Conservation (phyloP, 2,329 filamentous ascomycete genomes). For the Diplodia seriata region DNA sequence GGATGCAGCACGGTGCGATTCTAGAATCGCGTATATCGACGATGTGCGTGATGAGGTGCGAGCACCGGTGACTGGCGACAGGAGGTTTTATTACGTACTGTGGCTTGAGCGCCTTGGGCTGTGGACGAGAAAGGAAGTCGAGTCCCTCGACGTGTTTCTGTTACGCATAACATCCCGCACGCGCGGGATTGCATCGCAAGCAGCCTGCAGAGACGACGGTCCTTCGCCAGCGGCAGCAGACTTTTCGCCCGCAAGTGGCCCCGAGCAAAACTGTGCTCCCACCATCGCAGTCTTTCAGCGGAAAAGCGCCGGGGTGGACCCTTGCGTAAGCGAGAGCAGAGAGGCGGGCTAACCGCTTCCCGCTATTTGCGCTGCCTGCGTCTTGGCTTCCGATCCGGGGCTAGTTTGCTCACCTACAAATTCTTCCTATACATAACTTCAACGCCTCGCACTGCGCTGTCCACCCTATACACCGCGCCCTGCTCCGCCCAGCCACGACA, state of each 20-base stretch:
- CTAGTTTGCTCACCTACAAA: constrained; percentile 12
- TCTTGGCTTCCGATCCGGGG: constrained; percentile 14
- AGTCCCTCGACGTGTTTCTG: constrained; percentile 25
- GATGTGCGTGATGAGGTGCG: constrained; percentile 12
- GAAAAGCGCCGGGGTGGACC: constrained; percentile 1
- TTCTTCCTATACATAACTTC: not conserved
- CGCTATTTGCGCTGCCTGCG: constrained; percentile 22
- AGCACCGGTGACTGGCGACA: not conserved
- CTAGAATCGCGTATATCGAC: not conserved
- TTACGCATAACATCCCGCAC: constrained; percentile 29
- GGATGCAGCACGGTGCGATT: not conserved
- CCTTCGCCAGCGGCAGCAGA: not conserved
- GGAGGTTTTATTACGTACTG: constrained; percentile 19
- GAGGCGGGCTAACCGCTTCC: not conserved
- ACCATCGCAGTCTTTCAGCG: not conserved
- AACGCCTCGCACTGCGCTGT: not conserved
- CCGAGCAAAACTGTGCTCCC: not conserved
- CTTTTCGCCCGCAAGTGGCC: not conserved
- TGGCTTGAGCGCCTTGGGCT: constrained; percentile 21
- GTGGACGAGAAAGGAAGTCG: constrained; percentile 5
- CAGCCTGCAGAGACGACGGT: not conserved
- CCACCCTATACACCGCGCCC: not conserved
- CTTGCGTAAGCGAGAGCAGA: constrained; percentile 16
- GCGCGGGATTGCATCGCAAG: constrained; percentile 15
- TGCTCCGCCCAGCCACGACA: not conserved